A percentile compares a stretch with the other conserved stretches of the same genome.
These are phyloP conservation scores for Elongisporangium prolatum DNA, from an alignment of 352 stramenopile genomes.

Conservation along the genomic window DNA sequence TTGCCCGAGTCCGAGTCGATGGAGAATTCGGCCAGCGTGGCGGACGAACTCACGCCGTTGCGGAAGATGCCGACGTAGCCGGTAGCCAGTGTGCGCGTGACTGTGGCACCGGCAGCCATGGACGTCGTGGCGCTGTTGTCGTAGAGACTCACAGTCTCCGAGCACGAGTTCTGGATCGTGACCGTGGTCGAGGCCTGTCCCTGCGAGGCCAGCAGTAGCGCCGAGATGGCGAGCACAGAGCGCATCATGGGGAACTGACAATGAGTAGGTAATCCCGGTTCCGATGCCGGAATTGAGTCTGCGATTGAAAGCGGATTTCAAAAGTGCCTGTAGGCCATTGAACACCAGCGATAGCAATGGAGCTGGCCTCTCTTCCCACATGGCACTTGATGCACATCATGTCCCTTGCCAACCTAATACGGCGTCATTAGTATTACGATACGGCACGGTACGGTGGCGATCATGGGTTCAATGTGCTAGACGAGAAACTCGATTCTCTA, in stretches of 20 bases:
- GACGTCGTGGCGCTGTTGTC: slow-evolving; percentile 46
- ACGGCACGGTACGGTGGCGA: not conserved
- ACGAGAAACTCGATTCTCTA: not conserved
- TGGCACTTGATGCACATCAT: not conserved
- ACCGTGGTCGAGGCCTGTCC: slow-evolving; percentile 25
- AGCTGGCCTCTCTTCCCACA: not conserved
- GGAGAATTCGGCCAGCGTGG: slow-evolving; percentile 47
- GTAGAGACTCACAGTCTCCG: slow-evolving; percentile 41
- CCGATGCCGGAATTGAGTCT: not conserved
- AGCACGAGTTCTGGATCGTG: slow-evolving; percentile 39
- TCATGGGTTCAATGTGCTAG: not conserved
- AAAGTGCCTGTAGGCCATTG: not conserved
- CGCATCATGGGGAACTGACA: not conserved
- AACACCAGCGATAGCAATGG: not conserved
- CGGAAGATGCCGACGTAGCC: slow-evolving; percentile 56
- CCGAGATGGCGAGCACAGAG: not conserved
- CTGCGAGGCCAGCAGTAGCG: not conserved
- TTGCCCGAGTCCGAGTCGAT: slow-evolving; percentile 26
- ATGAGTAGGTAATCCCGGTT: not conserved
- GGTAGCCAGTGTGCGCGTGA: slow-evolving; percentile 30
- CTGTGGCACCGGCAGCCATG: slow-evolving; percentile 30
- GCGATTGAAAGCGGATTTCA: not conserved
- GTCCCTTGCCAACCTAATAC: not conserved
- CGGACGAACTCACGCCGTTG: slow-evolving; percentile 31
- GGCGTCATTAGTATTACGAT: not conserved